Evolutionary conservation across 1,284 basidiomycete genomes (phyloP).

Genomic region (Dichomitus squalens): DNA sequence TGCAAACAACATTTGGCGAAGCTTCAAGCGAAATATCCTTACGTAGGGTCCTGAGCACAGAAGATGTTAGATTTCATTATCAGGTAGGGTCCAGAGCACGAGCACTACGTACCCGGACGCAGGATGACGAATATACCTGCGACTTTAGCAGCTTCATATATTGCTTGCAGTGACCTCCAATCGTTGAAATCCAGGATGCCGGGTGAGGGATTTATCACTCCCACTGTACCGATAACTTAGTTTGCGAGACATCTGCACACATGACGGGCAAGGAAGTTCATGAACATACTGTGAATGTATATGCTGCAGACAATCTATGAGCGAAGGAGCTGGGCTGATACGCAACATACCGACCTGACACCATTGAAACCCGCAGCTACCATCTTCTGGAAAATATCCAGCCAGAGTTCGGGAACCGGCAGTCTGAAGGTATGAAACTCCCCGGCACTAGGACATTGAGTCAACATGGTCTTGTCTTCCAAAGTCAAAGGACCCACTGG

Average conservation of each 20-base stretch:
- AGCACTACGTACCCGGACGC: slow-evolving; percentile 39
- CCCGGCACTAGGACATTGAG: slow-evolving; percentile 46
- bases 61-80: neutral
- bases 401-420: slow-evolving; percentile 80
- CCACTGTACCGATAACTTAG: slow-evolving; percentile 38
- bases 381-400: slow-evolving; percentile 80
- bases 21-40: neutral
- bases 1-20: no score
- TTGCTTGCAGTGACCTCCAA: slow-evolving; percentile 66
- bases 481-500: slow-evolving; percentile 40
- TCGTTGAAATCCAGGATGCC: slow-evolving; percentile 73
- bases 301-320: slow-evolving; percentile 44
- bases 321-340: neutral
- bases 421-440: slow-evolving; percentile 86
- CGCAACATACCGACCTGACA: slow-evolving; percentile 36
- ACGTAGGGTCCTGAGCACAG: slow-evolving; percentile 12
- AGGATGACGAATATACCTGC: slow-evolving; percentile 50
- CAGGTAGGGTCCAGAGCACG: neutral
- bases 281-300: slow-evolving; percentile 67
- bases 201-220: slow-evolving; percentile 72
- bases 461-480: neutral
- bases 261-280: neutral
- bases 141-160: slow-evolving; percentile 48
- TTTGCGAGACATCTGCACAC: neutral
- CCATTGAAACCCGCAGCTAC: slow-evolving; percentile 81